These are phyloP conservation scores for Fusarium algeriense DNA, from an alignment of 2,329 filamentous ascomycete genomes.

Conservation along the genomic window DNA sequence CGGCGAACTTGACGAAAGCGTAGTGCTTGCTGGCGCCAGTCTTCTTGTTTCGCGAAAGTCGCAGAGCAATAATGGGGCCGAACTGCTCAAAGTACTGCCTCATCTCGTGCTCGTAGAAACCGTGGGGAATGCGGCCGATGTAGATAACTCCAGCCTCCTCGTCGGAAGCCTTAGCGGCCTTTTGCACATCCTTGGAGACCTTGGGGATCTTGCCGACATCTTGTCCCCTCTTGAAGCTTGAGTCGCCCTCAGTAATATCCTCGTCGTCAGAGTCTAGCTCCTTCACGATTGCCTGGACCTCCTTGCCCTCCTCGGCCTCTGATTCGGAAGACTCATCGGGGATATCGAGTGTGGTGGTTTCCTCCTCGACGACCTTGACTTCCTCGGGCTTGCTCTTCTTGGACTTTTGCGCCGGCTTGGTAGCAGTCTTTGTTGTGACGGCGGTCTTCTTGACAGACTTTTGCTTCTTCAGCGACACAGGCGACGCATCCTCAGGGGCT, in stretches of 20 bases:
- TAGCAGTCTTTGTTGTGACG: slow-evolving; percentile 41
- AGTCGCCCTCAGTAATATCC: slow-evolving; percentile 53
- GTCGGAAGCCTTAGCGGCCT: slow-evolving; percentile 57
- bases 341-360: slow-evolving; percentile 50
- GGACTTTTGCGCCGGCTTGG: slow-evolving; percentile 53
- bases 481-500: slow-evolving; percentile 61
- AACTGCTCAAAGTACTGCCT: slow-evolving; percentile 94
- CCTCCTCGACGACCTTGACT: slow-evolving; percentile 44
- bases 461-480: slow-evolving; percentile 60
- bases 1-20: slow-evolving; percentile 91
- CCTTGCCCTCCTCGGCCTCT: slow-evolving; percentile 57
- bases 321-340: slow-evolving; percentile 51
- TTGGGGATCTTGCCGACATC: slow-evolving; percentile 65
- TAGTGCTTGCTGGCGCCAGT: slow-evolving; percentile 94
- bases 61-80: slow-evolving; percentile 80
- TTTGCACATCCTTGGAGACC: slow-evolving; percentile 58
- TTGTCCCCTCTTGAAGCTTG: slow-evolving; percentile 61
- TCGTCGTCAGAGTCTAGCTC: slow-evolving; percentile 61
- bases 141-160: slow-evolving; percentile 84
- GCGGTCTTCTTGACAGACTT: slow-evolving; percentile 55
- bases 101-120: slow-evolving; percentile 98
- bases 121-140: slow-evolving; percentile 87
- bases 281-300: slow-evolving; percentile 59
- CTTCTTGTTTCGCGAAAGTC: slow-evolving; percentile 90
- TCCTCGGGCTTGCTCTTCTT: slow-evolving; percentile 50